Percentiles rank a stretch among this genome's conserved stretches.
Conservation (phyloP, 805 yeast genomes). For the Suhomyces emberorum region DNA sequence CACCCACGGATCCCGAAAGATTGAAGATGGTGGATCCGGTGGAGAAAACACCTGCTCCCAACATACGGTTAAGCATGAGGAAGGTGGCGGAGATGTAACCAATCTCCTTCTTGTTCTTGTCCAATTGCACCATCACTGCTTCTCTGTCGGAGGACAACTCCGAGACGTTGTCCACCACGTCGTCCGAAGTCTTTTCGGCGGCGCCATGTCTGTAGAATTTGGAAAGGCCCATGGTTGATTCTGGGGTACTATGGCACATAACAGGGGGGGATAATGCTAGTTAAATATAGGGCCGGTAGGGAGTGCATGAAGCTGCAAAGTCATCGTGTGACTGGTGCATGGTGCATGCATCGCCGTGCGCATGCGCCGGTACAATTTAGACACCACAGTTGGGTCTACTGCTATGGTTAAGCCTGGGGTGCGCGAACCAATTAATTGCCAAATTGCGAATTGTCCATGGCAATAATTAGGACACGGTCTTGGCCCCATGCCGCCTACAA, state of each 20-base stretch:
- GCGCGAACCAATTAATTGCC: too few relatives aligned
- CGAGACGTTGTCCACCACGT: slow-evolving; percentile 5
- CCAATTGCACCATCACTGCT: slow-evolving; percentile 35
- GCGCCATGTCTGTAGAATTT: slow-evolving; percentile 8
- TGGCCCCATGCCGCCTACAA: too few relatives aligned
- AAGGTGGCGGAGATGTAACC: slow-evolving; percentile 45
- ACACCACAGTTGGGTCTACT: slow-evolving; percentile 9
- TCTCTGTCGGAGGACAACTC: slow-evolving; percentile 15
- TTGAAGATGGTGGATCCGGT: slow-evolving; percentile 62
- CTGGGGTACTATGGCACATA: too few relatives aligned
- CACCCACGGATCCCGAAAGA: slow-evolving; percentile 67
- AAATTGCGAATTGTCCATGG: too few relatives aligned
- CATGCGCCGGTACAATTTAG: background rate
- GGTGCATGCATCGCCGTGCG: background rate
- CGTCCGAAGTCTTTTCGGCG: slow-evolving; percentile 3
- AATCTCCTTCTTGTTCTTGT: slow-evolving; percentile 43
- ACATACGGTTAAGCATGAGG: slow-evolving; percentile 62
- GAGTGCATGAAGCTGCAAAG: background rate
- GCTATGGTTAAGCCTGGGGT: too few relatives aligned
- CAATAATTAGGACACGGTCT: too few relatives aligned
- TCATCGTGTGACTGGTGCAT: background rate
- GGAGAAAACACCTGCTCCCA: slow-evolving; percentile 72
- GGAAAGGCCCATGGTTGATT: slow-evolving; percentile 11
- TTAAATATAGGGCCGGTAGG: background rate
- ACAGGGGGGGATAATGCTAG: background rate